phyloP scores from a whole-genome alignment of 768 basidiomycete species.

The Punctularia strigosozonata region DNA sequence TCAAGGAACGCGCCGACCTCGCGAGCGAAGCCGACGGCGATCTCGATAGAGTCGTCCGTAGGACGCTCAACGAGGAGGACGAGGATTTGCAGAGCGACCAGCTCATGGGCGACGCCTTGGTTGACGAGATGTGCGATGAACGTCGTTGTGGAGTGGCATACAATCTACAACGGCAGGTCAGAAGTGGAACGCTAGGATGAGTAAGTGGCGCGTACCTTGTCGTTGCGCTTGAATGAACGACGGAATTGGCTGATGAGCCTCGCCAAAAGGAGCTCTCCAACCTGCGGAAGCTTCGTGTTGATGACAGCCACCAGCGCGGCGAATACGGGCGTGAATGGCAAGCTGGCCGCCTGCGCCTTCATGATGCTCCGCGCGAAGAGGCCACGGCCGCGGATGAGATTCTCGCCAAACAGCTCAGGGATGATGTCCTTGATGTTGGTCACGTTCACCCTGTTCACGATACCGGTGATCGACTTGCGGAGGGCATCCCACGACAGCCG shows the following conservation, averaged over 20 bases:
- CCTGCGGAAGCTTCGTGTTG: constrained; percentile 94
- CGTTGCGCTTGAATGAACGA: constrained; percentile 90
- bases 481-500: constrained; percentile 95
- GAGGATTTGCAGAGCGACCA: constrained; percentile 90
- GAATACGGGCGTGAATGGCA: constrained; percentile 96
- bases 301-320: constrained; percentile 89
- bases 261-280: constrained; percentile 84
- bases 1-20: constrained; percentile 93
- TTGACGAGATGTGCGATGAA: constrained; percentile 54
- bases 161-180: constrained; percentile 40
- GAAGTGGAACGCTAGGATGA: background rate
- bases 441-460: constrained; percentile 97
- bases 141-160: constrained; percentile 88
- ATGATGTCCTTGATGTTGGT: constrained; percentile 92
- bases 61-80: constrained; percentile 92
- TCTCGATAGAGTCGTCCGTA: constrained; percentile 96
- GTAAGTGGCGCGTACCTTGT: constrained; percentile 58
- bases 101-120: constrained; percentile 81
- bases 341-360: constrained; percentile 95
- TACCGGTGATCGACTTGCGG: constrained; percentile 96
- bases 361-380: constrained; percentile 90
- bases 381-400: constrained; percentile 87
- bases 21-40: constrained; percentile 93
- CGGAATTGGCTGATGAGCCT: constrained; percentile 93
- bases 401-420: constrained; percentile 86